A percentile compares a stretch with the other conserved stretches of the same genome.
Evolutionary conservation across 139 green algal genomes (phyloP).

Genomic region (Pseudopediastrum boryanum): DNA sequence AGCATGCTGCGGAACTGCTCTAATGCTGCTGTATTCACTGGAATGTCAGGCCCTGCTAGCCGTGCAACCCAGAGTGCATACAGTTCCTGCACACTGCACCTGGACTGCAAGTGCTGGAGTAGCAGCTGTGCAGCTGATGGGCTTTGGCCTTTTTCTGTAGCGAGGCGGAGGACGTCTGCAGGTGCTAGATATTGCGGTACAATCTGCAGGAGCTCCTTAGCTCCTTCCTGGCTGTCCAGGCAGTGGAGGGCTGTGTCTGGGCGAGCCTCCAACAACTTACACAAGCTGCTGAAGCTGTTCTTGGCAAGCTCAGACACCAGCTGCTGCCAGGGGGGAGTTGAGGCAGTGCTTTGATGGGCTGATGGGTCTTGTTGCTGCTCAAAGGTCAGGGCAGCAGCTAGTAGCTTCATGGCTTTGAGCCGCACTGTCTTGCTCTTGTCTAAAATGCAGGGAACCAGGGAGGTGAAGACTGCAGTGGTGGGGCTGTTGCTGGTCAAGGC

Average conservation of each 20-base stretch:
- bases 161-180: not conserved
- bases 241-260: constrained; percentile 6
- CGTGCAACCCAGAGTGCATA: not conserved
- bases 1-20: not conserved
- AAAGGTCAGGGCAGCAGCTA: not conserved
- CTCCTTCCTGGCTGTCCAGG: constrained; percentile 4
- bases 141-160: not conserved
- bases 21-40: not conserved
- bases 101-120: not conserved
- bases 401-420: not conserved
- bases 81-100: not conserved
- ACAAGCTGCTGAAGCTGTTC: not conserved
- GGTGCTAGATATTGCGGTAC: not conserved
- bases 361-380: too few relatives aligned
- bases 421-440: not conserved
- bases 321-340: not conserved
- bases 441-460: not conserved
- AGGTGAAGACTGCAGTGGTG: not conserved
- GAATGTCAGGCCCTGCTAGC: not conserved
- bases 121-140: not conserved
- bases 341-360: not conserved
- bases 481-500: too few relatives aligned
- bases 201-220: constrained; percentile 10
- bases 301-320: not conserved
- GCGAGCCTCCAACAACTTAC: not conserved